Base-by-base conservation (phyloP, 768 basidiomycete genomes). In the Suillus decipiens region DNA sequence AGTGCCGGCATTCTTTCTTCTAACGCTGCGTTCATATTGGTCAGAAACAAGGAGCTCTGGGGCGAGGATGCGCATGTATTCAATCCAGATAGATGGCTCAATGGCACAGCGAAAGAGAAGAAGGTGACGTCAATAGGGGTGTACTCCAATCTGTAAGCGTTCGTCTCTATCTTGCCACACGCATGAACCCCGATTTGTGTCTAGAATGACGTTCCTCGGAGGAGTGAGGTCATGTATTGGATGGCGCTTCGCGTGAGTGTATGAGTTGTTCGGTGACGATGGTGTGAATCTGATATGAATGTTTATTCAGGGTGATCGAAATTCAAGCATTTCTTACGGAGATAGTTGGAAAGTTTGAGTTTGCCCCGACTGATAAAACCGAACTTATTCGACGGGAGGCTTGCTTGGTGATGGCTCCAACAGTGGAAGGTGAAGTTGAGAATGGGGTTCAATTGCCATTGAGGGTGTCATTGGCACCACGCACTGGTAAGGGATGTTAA, bases 271-370 rank as follows among this genome's bases (percentile, higher is more conserved):
- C 5, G 14, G 5, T 1, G 22, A 37, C n/a, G 24, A 10, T n/a
- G 37, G 53, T 55, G 56, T 61, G 31, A 63, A 2, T 8, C 58
- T 61, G 7, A 33, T 11, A n/a, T 31, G 60, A 9, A 33, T n/a
- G 48, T 34, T 41, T 12, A 24, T 1, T 48, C 65, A 78, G 77
- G 5, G 67, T 86, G 0, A 69, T 80, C 45, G 86, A 89, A 69
- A 69, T 87, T 17, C 87, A 88, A 65, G 78, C 81, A 0, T 86
- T 89, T 72, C 68, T 88, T n/a, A 79, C 83, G 28, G 85, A 86
- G 67, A 75, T 86, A 24, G 62, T 88, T 45, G 72, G 78, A 39
- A 78, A 82, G 66, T 86, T 88, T 66, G 82, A 87, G 65, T 84
- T 88, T 64, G 64, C 68, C 47, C 68, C 70, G 61, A 76, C 76